phyloP scores from a whole-genome alignment of 2,329 filamentous ascomycete genomes.

The Diplodia corticola region DNA sequence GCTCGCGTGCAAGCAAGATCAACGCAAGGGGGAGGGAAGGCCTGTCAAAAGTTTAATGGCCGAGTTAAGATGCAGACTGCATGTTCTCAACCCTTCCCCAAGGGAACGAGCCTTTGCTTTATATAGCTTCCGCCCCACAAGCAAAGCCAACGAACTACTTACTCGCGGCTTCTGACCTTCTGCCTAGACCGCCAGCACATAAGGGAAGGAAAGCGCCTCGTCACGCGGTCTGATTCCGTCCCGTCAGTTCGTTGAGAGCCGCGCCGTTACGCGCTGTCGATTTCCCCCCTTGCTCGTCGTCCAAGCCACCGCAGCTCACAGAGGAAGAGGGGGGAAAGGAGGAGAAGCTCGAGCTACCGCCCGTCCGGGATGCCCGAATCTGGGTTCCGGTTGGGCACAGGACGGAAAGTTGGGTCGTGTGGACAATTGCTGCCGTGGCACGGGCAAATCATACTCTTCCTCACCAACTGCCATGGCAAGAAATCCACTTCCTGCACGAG shows the following conservation, averaged over 20 bases:
- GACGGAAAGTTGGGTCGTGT: background rate
- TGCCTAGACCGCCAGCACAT: background rate
- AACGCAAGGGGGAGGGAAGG: background rate
- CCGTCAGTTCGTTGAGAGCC: background rate
- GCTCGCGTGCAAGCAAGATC: background rate
- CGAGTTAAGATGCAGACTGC: background rate
- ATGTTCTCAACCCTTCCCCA: background rate
- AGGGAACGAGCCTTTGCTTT: background rate
- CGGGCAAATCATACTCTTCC: background rate
- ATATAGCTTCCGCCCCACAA: background rate
- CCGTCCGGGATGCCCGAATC: constrained; percentile 9
- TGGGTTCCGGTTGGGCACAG: background rate
- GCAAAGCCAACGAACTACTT: background rate
- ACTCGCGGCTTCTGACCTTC: background rate
- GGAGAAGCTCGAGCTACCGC: background rate
- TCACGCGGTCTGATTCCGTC: background rate
- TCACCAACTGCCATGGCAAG: background rate
- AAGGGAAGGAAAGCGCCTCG: background rate
- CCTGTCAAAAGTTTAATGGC: background rate
- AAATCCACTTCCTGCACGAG: background rate
- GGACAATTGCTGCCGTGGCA: background rate
- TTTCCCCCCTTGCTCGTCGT: background rate
- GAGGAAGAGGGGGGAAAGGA: background rate
- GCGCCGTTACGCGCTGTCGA: background rate
- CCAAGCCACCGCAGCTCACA: background rate